A percentile compares a stretch with the other conserved stretches of the same genome.
Conservation (phyloP, 176 grass and related monocot species). For the Aegilops longissima region DNA sequence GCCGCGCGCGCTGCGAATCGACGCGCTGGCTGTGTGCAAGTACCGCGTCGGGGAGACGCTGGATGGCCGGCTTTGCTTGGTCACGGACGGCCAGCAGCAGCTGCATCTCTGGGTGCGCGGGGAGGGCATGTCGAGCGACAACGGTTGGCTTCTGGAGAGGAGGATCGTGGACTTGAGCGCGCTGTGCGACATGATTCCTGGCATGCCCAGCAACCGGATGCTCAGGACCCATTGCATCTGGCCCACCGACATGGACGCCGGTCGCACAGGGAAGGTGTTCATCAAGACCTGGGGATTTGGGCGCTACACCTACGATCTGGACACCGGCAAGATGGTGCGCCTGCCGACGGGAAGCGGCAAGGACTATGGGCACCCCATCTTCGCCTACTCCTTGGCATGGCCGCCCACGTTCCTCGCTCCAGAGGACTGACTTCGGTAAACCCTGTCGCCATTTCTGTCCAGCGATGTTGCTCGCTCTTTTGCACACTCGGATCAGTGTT, state of each 20-base stretch:
- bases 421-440: background rate
- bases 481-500: background rate
- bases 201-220: background rate
- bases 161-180: background rate
- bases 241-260: conserved; percentile 20
- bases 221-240: background rate
- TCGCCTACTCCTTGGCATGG: conserved; percentile 7
- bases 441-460: background rate
- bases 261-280: conserved; percentile 14
- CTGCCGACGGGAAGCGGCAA: background rate
- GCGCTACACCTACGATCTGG: conserved; percentile 1
- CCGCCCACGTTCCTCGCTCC: background rate
- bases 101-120: background rate
- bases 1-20: background rate
- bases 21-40: background rate
- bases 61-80: background rate
- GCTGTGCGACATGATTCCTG: background rate
- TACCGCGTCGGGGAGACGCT: background rate
- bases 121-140: background rate
- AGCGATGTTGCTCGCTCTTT: background rate
- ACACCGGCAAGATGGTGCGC: background rate
- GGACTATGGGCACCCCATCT: conserved; percentile 3
- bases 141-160: conserved; percentile 29
- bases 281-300: conserved; percentile 10
- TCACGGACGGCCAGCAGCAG: background rate